Base-by-base conservation (phyloP, 2,329 filamentous ascomycete species). In the Microsporum audouinii region DNA sequence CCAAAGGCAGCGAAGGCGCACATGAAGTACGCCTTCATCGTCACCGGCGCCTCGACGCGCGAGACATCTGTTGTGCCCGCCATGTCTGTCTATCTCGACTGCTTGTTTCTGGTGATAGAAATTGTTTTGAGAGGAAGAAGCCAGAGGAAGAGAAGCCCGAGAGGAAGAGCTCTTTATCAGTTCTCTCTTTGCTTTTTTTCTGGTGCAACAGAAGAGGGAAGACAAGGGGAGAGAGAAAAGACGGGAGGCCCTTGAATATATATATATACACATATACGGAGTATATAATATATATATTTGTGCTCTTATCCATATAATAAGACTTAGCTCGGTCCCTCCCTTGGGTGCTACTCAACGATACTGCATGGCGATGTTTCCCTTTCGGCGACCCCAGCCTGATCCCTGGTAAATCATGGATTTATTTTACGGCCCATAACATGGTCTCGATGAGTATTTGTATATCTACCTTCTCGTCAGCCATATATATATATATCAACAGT, bases 1-100 rank as follows among this genome's bases (percentile, higher is more conserved):
- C 81, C 82, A 68, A 84, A 83, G 43, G 82, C 79, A 17, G 82
- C 82, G 68, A 84, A 84, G 61, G 80, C 81, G 68, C 81, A 84
- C 74, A 84, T 80, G 39, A 84, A 65, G 70, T 84, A 84, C 10
- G 83, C 82, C 75, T 82, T 82, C 67, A 79, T 61, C 60, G 81
- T 83, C 61, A 83, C 79, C 6, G 81, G 81, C 33, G 81, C 81
- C 69, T 84, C 81, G 66, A 86, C 77, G 67, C 80, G 80, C 66
- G 72, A 73, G 66, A 79, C 75, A 68, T 84, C 79, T 68, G 74
- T 67, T 61, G 79, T 78, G 63, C 77, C 78, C 36, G 62, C 62
- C 64, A 65, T 65, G 12, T 36, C 34, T 36, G 34, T 36, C 5
- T 39, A 14, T 14, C 3, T 8, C 8, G 8, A 47, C 17, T 23